Conservation (phyloP, 2,329 filamentous ascomycete species). For the Septoria petroselini region DNA sequence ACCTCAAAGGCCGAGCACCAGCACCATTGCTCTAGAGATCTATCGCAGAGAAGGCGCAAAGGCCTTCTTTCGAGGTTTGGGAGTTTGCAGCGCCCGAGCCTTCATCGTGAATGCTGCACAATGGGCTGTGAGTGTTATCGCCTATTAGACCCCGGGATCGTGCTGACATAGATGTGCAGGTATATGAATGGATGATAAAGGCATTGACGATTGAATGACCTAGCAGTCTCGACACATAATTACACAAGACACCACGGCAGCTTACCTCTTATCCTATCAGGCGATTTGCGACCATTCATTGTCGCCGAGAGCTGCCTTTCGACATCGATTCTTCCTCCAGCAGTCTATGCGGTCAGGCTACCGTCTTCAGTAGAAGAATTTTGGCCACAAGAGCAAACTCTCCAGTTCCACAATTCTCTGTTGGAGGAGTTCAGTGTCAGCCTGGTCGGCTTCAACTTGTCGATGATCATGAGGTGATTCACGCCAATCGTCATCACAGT, state of each 20-base stretch:
- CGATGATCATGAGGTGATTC: slow-evolving; percentile 4
- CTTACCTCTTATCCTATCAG: too few species aligned
- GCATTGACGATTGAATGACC: slow-evolving; percentile 22
- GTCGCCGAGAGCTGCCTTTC: too few species aligned
- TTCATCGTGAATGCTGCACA: slow-evolving; percentile 92
- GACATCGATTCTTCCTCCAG: too few species aligned
- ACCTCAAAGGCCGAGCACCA: slow-evolving; percentile 48
- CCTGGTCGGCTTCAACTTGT: background rate
- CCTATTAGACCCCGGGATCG: too few species aligned
- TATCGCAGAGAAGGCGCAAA: slow-evolving; percentile 68
- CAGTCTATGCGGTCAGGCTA: too few species aligned
- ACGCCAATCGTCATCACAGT: slow-evolving; percentile 8
- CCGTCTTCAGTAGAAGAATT: background rate
- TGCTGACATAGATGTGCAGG: background rate
- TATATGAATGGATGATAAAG: slow-evolving; percentile 81
- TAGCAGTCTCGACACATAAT: too few species aligned
- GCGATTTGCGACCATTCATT: too few species aligned
- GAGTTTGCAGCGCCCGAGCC: slow-evolving; percentile 77
- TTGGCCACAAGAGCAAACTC: slow-evolving; percentile 2
- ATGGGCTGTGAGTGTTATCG: slow-evolving; percentile 64
- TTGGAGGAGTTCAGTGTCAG: background rate
- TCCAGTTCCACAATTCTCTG: background rate
- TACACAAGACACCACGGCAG: too few species aligned
- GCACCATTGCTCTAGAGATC: slow-evolving; percentile 62
- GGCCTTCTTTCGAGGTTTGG: slow-evolving; percentile 79